These are phyloP conservation scores for Penicillium sp. DNA, from an alignment of 2,329 filamentous ascomycete genomes.

Conservation along the genomic window DNA sequence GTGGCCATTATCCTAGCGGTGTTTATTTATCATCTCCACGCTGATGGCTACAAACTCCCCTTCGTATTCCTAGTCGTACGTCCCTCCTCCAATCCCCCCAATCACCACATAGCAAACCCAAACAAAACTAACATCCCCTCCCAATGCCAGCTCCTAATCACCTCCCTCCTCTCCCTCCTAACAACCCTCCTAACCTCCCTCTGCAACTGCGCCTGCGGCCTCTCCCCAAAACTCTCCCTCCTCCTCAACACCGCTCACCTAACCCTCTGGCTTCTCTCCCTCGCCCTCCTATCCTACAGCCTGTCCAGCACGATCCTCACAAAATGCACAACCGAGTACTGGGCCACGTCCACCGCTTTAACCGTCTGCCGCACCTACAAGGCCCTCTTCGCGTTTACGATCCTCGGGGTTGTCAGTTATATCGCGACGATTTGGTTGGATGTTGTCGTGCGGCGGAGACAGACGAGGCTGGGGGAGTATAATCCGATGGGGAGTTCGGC, in stretches of 20 bases:
- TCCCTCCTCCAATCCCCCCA: conserved; percentile 12
- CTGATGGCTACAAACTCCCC: conserved; percentile 59
- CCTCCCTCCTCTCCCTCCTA: conserved; percentile 59
- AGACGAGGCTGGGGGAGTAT: conserved; percentile 57
- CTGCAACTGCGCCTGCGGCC: conserved; percentile 58
- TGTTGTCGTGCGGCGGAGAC: conserved; percentile 53
- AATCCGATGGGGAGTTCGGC: conserved; percentile 49
- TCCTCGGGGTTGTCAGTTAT: conserved; percentile 56
- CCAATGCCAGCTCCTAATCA: conserved; percentile 55
- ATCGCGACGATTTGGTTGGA: conserved; percentile 58
- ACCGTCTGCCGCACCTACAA: conserved; percentile 65
- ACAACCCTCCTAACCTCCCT: conserved; percentile 56
- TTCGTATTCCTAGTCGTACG: conserved; percentile 66
- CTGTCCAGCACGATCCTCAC: conserved; percentile 59
- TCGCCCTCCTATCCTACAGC: conserved; percentile 61
- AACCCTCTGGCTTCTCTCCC: conserved; percentile 59
- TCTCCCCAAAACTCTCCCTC: conserved; percentile 60
- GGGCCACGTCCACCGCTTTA: conserved; percentile 62
- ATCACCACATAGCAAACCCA: not conserved
- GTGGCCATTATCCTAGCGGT: conserved; percentile 61
- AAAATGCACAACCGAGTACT: conserved; percentile 57
- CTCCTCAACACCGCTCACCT: conserved; percentile 56
- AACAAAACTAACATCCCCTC: no score
- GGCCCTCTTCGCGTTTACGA: conserved; percentile 62
- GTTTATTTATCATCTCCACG: conserved; percentile 61